A percentile compares a stretch with the other conserved stretches of the same genome.
phyloP scores from a whole-genome alignment of 352 stramenopile genomes.

The Globisporangium paroecandrum region DNA sequence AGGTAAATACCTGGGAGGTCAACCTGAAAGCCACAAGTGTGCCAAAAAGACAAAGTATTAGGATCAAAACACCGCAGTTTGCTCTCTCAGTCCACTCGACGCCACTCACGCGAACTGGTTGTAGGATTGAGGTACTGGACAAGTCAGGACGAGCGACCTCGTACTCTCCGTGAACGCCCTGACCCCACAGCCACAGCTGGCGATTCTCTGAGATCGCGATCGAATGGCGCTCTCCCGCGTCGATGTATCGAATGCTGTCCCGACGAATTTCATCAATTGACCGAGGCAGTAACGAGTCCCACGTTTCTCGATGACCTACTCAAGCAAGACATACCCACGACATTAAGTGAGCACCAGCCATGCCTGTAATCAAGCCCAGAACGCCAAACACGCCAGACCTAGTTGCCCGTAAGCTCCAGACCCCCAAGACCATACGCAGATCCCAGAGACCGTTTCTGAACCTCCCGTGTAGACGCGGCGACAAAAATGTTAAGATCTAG shows the following conservation, averaged over 20 bases:
- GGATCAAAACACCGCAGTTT: not conserved
- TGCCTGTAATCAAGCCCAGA: no score
- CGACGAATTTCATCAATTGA: slow-evolving; percentile 65
- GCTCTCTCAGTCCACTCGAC: not conserved
- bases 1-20: slow-evolving; percentile 45
- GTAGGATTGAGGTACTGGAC: slow-evolving; percentile 47
- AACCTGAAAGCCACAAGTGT: slow-evolving; percentile 28
- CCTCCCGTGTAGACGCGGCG: not conserved
- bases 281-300: slow-evolving; percentile 52
- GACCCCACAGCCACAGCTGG: slow-evolving; percentile 73
- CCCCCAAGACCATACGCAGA: slow-evolving; percentile 77
- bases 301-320: slow-evolving; percentile 68
- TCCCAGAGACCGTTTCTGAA: slow-evolving; percentile 48
- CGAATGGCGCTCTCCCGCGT: slow-evolving; percentile 66
- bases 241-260: slow-evolving; percentile 55
- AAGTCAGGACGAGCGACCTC: slow-evolving; percentile 36
- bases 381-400: slow-evolving; percentile 23
- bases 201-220: slow-evolving; percentile 58
- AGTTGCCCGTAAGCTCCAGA: slow-evolving; percentile 60
- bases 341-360: not conserved
- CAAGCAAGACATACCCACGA: not conserved
- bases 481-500: not conserved
- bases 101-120: slow-evolving; percentile 41
- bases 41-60: not conserved
- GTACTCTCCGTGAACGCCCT: slow-evolving; percentile 58